Evolutionary conservation across 2,329 filamentous ascomycete genomes (phyloP), one percentile per base, ranked within the genome.

Genomic region (Trichophyton equinum): DNA sequence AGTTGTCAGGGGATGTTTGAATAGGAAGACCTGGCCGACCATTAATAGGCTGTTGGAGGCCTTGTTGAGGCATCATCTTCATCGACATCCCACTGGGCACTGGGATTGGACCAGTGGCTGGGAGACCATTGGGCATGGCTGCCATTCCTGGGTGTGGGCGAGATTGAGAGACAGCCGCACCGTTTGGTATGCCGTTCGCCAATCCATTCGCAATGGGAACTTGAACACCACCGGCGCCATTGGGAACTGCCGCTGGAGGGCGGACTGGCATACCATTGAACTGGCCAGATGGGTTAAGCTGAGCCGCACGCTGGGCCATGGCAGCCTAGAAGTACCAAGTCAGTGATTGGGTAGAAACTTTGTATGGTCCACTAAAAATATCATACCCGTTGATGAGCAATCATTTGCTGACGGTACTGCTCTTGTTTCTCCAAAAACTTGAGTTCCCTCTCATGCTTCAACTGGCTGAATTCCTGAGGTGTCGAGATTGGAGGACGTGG

Each of bases 371-470:
- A 6, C 6, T 30, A 30, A 58, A 57, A 18, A 62, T 59, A 46
- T 51, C 55, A 33, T 74, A 81, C 80, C 69, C 79, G 74, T 68
- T 80, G 78, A 67, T 79, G 78, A 61, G 78, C 76, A 64, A 82
- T 74, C 69, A 87, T 80, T 70, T 88, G 85, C 68, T 83, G 81
- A 61, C 86, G 82, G 67, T 84, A 82, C 62, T 81, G 77, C 69
- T 82, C 77, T 67, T 81, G 77, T 62, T 78, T 76, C 71, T 83
- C 81, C 61, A 79, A 76, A 60, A 81, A 69, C 68, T 84, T 83
- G 69, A 91, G 80, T 67, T 97, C 92, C 51, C 89, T 84, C 70
- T 97, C 92, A 75, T 87, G 86, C 67, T 94, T 91, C 70, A 96
- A 81, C 59, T 89, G 81, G 70, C 91, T 96, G 71, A 96, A 96